These are phyloP conservation scores for Candida adriatica DNA, from an alignment of 805 yeast genomes.

Conservation along the genomic window DNA sequence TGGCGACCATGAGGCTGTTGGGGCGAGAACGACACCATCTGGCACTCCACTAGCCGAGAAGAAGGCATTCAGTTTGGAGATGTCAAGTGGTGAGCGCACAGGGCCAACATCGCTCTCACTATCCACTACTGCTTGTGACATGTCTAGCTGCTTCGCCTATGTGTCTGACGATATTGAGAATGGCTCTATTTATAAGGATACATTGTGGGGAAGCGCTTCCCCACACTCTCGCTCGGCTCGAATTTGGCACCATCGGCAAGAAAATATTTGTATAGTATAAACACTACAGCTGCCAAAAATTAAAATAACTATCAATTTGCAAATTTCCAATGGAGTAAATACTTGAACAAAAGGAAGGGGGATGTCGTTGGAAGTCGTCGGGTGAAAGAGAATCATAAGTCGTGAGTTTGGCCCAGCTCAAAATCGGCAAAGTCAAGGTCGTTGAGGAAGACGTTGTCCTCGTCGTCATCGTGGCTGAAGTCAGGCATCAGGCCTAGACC, in stretches of 20 bases:
- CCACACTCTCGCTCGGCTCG: no score
- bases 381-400: neutral
- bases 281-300: no score
- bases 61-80: slow-evolving; percentile 21
- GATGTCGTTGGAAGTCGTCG: neutral
- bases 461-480: slow-evolving; percentile 6
- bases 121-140: slow-evolving; percentile 15
- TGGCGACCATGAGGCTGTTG: slow-evolving; percentile 16
- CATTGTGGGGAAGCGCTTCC: no score
- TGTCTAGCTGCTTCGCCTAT: no score
- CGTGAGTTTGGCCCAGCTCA: slow-evolving; percentile 16
- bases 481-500: slow-evolving; percentile 8
- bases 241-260: no score
- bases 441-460: slow-evolving; percentile 14
- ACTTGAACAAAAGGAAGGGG: neutral
- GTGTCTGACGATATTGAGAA: no score
- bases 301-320: no score
- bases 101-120: slow-evolving; percentile 23
- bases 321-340: no score
- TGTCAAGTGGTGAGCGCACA: slow-evolving; percentile 18
- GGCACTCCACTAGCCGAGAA: slow-evolving; percentile 13
- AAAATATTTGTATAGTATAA: no score
- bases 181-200: no score
- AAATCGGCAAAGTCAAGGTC: slow-evolving; percentile 13
- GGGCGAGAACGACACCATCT: slow-evolving; percentile 12